phyloP scores from a whole-genome alignment of 345 rosid species.

The Melaleuca alternifolia region DNA sequence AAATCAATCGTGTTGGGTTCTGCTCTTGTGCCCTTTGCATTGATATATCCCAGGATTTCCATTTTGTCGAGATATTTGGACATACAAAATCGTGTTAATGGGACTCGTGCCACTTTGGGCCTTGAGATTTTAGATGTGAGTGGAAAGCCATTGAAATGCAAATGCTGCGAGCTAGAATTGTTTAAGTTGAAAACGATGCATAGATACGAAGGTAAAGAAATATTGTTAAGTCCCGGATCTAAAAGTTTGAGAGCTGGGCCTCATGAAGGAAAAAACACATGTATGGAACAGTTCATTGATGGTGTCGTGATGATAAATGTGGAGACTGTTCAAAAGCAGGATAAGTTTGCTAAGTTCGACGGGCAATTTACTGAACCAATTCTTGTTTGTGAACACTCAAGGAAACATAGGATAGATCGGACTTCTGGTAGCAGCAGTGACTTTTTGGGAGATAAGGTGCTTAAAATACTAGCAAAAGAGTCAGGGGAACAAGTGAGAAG shows the following conservation, averaged over 20 bases:
- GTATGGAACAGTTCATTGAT: conserved; percentile 15
- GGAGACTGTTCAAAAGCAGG: conserved; percentile 36
- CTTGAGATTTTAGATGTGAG: conserved; percentile 63
- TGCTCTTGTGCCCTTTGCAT: conserved; percentile 58
- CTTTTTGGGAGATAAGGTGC: conserved; percentile 49
- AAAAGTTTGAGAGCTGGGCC: conserved; percentile 1
- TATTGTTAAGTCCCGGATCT: conserved; percentile 1
- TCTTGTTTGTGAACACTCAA: conserved; percentile 30
- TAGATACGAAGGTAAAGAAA: conserved; percentile 1
- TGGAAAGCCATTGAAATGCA: conserved; percentile 73
- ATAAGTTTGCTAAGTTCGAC: conserved; percentile 20
- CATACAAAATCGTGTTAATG: conserved; percentile 2
- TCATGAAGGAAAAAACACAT: conserved; percentile 12
- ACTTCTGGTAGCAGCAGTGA: conserved; percentile 22
- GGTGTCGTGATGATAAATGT: conserved; percentile 32
- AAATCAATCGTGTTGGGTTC: conserved; percentile 58
- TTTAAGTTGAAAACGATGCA: conserved; percentile 12
- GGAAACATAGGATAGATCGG: conserved; percentile 12
- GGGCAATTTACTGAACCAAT: conserved; percentile 26
- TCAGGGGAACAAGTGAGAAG: conserved; percentile 31
- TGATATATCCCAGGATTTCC: conserved; percentile 67
- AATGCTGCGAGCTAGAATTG: conserved; percentile 58
- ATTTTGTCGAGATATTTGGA: conserved; percentile 15
- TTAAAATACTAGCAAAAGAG: conserved; percentile 44
- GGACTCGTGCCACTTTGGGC: conserved; percentile 26